phyloP scores from a whole-genome alignment of 768 basidiomycete species.

The Daedaleopsis nitida region DNA sequence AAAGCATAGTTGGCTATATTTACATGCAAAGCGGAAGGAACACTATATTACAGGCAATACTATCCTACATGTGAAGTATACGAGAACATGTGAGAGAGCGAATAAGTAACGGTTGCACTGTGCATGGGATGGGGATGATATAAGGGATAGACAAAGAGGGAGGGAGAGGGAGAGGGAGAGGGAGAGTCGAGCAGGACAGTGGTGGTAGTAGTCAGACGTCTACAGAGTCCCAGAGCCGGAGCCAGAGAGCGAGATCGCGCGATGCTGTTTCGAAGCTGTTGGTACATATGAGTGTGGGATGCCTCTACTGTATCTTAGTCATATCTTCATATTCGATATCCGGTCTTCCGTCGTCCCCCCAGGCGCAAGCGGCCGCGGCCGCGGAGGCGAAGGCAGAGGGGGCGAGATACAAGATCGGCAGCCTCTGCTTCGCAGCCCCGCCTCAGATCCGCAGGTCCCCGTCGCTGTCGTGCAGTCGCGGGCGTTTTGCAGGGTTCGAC shows the following conservation, averaged over 20 bases:
- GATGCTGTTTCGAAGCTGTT: slow-evolving; percentile 13
- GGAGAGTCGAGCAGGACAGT: neutral
- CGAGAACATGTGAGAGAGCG: slow-evolving; percentile 24
- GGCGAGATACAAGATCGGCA: neutral
- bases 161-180: slow-evolving; percentile 1
- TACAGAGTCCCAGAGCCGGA: slow-evolving; percentile 21
- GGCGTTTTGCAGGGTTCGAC: slow-evolving; percentile 42
- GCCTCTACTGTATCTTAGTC: slow-evolving; percentile 9
- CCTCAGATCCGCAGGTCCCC: slow-evolving; percentile 34
- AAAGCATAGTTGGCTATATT: slow-evolving; percentile 17
- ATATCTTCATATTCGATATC: neutral
- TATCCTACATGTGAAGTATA: slow-evolving; percentile 23
- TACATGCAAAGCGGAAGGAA: slow-evolving; percentile 16
- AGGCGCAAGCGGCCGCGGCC: neutral
- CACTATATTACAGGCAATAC: slow-evolving; percentile 23
- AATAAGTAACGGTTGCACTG: slow-evolving; percentile 18
- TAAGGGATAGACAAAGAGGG: neutral
- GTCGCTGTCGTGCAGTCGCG: slow-evolving; percentile 55
- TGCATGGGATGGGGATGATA: slow-evolving; percentile 5
- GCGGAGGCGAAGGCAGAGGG: neutral
- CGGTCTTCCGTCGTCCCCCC: neutral
- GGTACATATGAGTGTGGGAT: slow-evolving; percentile 22
- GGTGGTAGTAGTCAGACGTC: slow-evolving; percentile 13
- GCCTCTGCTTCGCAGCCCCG: neutral
- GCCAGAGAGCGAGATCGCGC: slow-evolving; percentile 9